Base-by-base conservation (phyloP, 2,329 filamentous ascomycete species). In the Metarhizium brunneum region DNA sequence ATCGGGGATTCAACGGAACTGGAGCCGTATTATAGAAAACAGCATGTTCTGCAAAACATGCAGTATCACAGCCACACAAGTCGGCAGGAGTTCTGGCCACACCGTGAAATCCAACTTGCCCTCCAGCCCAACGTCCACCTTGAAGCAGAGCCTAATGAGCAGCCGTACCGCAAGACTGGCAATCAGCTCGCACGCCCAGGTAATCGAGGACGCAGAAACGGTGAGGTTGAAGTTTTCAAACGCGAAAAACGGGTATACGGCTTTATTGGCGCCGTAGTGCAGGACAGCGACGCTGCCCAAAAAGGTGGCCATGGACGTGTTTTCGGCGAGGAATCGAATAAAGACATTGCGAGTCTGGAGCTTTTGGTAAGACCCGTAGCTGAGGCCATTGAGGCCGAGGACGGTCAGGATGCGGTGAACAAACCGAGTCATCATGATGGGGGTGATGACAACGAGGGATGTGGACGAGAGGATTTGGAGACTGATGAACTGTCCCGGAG, bases 1-100 rank as follows among this genome's bases (percentile, higher is more conserved):
- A 40, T 2, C 30, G 5, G 32, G 32, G 25, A 14, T 43, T 56
- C 54, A 58, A 38, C 45, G 57, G 49, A 87, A 87, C 60, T 81
- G 78, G 64, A 87, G 69, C 59, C 84, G 77, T 40, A 86, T 80
- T 63, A 87, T 87, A 49, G 82, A 84, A 70, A 87, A 87, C 55
- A 87, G 69, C 84, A 87, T 87, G 66, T 87, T 87, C 70, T 87
- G 84, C 68, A 87, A 65, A 52, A 87, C 84, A 63, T 87, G 84
- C 66, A 87, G 71, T 72, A 82, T 83, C 25, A 86, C 84, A 25
- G 81, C 82, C 20, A 85, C 80, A 54, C 81, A 81, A 3, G 84
- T 85, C 18, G 84, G 84, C 63, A 87, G 68, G 63, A 87, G 68
- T 71, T 87, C 84, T 2, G 84, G 84, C 81, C 84, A 87, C 55